Evolutionary conservation across 2,329 filamentous ascomycete species (phyloP).

Genomic region (Hymenotorrendiella dingleyae): DNA sequence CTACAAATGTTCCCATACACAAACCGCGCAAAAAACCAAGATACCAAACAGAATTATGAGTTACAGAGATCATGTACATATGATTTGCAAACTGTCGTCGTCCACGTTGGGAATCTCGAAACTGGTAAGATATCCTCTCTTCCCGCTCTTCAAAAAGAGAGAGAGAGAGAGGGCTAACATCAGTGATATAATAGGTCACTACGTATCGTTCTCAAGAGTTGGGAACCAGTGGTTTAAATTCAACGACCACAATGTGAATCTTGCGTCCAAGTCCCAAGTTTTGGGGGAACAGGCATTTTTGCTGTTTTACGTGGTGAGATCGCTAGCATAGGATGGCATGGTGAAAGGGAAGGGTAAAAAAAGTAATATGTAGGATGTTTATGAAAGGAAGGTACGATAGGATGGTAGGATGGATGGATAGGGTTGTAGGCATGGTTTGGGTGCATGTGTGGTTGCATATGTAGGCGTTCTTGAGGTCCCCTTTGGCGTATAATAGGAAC

Average conservation of each 20-base stretch:
- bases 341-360: too few species aligned
- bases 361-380: too few species aligned
- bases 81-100: conserved; percentile 82
- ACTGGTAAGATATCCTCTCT: conserved; percentile 54
- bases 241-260: conserved; percentile 87
- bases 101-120: conserved; percentile 89
- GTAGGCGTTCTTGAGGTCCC: too few species aligned
- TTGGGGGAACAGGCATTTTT: conserved; percentile 82
- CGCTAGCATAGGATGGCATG: conserved; percentile 30
- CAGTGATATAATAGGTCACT: conserved; percentile 54
- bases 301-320: conserved; percentile 75
- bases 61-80: conserved; percentile 67
- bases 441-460: too few species aligned
- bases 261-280: conserved; percentile 79
- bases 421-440: too few species aligned
- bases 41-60: conserved; percentile 46
- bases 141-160: neutral
- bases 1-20: conserved; percentile 91
- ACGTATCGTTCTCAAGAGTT: conserved; percentile 81
- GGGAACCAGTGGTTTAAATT: conserved; percentile 90
- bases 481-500: too few species aligned
- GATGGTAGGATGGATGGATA: too few species aligned
- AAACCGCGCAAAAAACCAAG: conserved; percentile 51
- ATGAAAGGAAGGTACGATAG: too few species aligned
- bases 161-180: conserved; percentile 9